phyloP scores from a whole-genome alignment of 345 rosid species.

The Hibiscus syriacus region DNA sequence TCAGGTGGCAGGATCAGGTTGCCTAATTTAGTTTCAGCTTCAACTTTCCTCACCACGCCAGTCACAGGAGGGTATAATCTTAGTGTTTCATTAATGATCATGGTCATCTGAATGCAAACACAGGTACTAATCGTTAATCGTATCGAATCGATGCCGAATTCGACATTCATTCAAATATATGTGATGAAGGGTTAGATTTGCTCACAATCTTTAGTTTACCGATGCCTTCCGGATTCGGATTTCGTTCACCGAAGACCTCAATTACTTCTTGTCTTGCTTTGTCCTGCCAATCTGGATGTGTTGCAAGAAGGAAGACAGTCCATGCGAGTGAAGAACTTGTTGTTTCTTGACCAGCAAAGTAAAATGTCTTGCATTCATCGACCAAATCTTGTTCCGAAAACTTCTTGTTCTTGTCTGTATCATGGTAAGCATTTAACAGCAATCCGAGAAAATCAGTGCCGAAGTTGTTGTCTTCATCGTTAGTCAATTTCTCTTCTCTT shows the following conservation, averaged over 20 bases:
- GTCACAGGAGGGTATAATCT: not conserved
- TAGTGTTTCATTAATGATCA: conserved; percentile 4
- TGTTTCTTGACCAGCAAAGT: conserved; percentile 35
- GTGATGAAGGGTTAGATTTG: not conserved
- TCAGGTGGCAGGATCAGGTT: not conserved
- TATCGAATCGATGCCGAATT: not conserved
- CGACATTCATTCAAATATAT: not conserved
- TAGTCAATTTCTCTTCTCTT: not conserved
- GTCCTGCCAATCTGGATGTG: conserved; percentile 35
- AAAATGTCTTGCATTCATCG: conserved; percentile 32
- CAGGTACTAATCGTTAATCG: too few species aligned
- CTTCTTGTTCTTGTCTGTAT: not conserved
- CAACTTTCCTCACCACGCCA: not conserved
- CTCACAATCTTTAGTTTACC: not conserved
- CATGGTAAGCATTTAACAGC: conserved; percentile 1
- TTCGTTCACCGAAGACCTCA: conserved; percentile 18
- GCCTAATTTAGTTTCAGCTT: not conserved
- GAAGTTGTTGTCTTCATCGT: conserved; percentile 20
- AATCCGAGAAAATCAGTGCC: conserved; percentile 25
- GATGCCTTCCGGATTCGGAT: conserved; percentile 12
- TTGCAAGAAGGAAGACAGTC: conserved; percentile 35
- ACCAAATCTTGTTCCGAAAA: not conserved
- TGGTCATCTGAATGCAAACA: not conserved
- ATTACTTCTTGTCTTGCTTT: conserved; percentile 30
- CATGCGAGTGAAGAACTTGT: conserved; percentile 25